phyloP scores from a whole-genome alignment of 192 early-diverging fungal genomes.

The Podila epicladia region DNA sequence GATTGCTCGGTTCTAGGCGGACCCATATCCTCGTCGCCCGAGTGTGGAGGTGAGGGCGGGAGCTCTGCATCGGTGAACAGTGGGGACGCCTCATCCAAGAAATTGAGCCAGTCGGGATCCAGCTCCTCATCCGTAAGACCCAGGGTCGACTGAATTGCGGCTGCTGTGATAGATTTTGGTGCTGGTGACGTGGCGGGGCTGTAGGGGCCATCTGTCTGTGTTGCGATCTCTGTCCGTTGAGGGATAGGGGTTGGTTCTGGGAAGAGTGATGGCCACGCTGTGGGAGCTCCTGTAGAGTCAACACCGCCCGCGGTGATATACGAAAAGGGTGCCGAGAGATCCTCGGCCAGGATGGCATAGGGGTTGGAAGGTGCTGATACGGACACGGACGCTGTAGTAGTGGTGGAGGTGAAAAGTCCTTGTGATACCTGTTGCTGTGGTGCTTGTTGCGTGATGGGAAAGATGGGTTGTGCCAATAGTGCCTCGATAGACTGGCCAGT shows the following conservation, averaged over 20 bases:
- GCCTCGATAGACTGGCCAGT: conserved; percentile 25
- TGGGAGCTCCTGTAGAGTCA: neutral
- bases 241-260: conserved; percentile 3
- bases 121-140: conserved; percentile 31
- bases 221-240: conserved; percentile 37
- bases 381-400: neutral
- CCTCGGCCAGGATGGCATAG: conserved; percentile 9
- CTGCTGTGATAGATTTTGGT: neutral
- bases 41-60: conserved; percentile 24
- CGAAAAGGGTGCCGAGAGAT: conserved; percentile 21
- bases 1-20: neutral
- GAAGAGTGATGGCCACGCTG: conserved; percentile 46
- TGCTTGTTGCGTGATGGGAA: neutral
- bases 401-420: neutral
- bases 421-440: conserved; percentile 14
- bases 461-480: conserved; percentile 18
- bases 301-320: conserved; percentile 14
- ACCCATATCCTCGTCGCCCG: conserved; percentile 13
- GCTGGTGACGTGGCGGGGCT: conserved; percentile 17
- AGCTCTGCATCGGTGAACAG: conserved; percentile 25
- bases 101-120: conserved; percentile 47
- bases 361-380: neutral
- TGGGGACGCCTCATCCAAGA: conserved; percentile 46
- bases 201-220: conserved; percentile 40
- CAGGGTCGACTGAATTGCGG: neutral